phyloP scores from a whole-genome alignment of 1,284 basidiomycete genomes.

The Rhodotorula sp. region DNA sequence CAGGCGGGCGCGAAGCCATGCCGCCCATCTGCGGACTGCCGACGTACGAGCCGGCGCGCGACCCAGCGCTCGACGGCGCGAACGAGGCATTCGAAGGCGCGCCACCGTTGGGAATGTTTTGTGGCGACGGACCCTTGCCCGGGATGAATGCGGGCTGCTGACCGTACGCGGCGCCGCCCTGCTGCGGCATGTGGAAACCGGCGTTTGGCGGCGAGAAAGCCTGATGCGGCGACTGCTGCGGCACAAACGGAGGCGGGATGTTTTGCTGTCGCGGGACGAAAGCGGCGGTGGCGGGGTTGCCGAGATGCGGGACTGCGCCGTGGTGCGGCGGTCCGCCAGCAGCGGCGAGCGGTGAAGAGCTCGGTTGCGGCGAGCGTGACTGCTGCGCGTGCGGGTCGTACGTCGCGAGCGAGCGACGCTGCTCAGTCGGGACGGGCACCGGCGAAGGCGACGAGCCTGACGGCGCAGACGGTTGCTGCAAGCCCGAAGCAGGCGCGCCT shows the following conservation, averaged over 20 bases:
- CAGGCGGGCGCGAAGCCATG: constrained; percentile 22
- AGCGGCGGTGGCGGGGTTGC: constrained; percentile 18
- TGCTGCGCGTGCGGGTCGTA: constrained; percentile 27
- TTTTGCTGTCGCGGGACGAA: constrained; percentile 30
- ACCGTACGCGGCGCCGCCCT: constrained; percentile 1
- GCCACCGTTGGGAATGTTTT: constrained; percentile 38
- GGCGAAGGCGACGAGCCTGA: constrained; percentile 21
- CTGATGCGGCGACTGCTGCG: constrained; percentile 23
- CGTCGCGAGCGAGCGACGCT: constrained; percentile 30
- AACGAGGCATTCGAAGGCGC: constrained; percentile 9
- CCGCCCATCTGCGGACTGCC: constrained; percentile 23
- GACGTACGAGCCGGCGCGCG: constrained; percentile 33
- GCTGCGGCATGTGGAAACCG: constrained; percentile 22
- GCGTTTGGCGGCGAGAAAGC: constrained; percentile 30
- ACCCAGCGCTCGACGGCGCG: constrained; percentile 23
- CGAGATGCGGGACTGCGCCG: constrained; percentile 27
- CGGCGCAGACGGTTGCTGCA: constrained; percentile 11
- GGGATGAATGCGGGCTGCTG: constrained; percentile 18
- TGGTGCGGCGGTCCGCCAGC: constrained; percentile 10
- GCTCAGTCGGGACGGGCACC: constrained; percentile 16
- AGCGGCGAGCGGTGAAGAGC: constrained; percentile 30
- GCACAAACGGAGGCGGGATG: constrained; percentile 37
- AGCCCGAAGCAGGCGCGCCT: constrained; percentile 21
- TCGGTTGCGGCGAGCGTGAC: constrained; percentile 28
- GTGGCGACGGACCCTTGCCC: constrained; percentile 31